Base-by-base conservation (phyloP, 345 rosid species). In the Gossypioides kirkii region DNA sequence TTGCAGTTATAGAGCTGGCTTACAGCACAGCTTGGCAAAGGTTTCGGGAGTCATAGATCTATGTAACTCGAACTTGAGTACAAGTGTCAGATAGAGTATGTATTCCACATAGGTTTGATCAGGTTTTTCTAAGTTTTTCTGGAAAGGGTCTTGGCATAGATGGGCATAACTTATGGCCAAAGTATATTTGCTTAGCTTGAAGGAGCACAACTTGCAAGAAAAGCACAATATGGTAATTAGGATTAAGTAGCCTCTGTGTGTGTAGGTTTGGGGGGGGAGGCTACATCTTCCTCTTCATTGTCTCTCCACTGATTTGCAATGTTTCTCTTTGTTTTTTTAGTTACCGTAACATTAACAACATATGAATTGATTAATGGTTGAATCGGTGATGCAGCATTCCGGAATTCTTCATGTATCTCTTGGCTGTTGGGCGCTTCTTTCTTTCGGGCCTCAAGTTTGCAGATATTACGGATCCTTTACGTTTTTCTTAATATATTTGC, bases 381-480 rank as follows among this genome's bases (percentile, higher is more conserved):
- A 36, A 25, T 61, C 65, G 49, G 58, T 61, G 4, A 28, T 85
- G 84, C 85, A 91, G 98, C 93, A 94, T 77, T 90, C 90, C 3
- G 98, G 98, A 45, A 63, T 84, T 38, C 74, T 86, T 74, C 97
- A 94, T 73, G 79, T 94, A 64, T 88, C 89, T 17, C 91, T 94
- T 67, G 89, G 93, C 55, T 89, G 91, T 38, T 90, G 97, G 97
- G 86, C 89, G 42, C 91, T 94, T 56, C 82, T 87, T 62, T 80
- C 90, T 10, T 94, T 91, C 68, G 94, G 96, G 54, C 94, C 94
- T 62, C 89, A 79, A 72, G 96, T 89, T 32, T 88, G 91, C 80
- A 85, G 87, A 74, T 84, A 78, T 62, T 94, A 91, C 67, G 98
- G 98, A 38, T 74, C 91, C 9, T 83, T 90, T 75, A 87, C 96